These are phyloP conservation scores for Suhomyces taliae DNA, from an alignment of 1,139 yeast genomes.

Conservation along the genomic window DNA sequence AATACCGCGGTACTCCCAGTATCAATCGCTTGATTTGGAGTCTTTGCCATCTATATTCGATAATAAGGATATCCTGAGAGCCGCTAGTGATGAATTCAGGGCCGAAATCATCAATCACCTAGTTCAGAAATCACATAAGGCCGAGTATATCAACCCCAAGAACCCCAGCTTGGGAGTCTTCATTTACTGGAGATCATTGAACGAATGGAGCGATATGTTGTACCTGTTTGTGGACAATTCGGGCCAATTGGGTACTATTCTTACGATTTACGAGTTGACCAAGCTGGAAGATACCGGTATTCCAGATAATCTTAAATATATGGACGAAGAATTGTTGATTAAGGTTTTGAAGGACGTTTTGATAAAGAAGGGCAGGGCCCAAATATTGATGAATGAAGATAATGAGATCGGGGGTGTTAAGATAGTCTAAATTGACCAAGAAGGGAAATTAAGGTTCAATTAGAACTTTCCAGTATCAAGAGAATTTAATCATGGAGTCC, in stretches of 20 bases:
- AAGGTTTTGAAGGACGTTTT: constrained; percentile 55
- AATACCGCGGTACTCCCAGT: constrained; percentile 28
- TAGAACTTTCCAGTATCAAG: background rate
- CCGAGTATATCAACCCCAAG: constrained; percentile 50
- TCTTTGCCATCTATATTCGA: constrained; percentile 43
- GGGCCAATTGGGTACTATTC: constrained; percentile 75
- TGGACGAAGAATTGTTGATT: constrained; percentile 59
- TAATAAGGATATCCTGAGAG: constrained; percentile 51
- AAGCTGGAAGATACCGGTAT: constrained; percentile 61
- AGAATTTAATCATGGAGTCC: background rate
- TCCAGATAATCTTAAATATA: constrained; percentile 58
- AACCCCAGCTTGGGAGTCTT: constrained; percentile 47
- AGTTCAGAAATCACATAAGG: constrained; percentile 51
- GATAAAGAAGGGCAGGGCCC: constrained; percentile 68
- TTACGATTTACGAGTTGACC: constrained; percentile 79
- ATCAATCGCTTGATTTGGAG: constrained; percentile 19
- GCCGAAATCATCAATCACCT: constrained; percentile 58
- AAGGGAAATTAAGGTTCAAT: background rate
- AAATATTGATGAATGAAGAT: constrained; percentile 58
- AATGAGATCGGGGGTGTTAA: constrained; percentile 69
- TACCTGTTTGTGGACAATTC: constrained; percentile 56
- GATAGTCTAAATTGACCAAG: constrained; percentile 35
- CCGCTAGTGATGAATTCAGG: constrained; percentile 55
- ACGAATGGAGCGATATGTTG: constrained; percentile 71
- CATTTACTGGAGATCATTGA: constrained; percentile 69